Base-by-base conservation (phyloP, 305 asterid species). In the Fraxinus ornus region DNA sequence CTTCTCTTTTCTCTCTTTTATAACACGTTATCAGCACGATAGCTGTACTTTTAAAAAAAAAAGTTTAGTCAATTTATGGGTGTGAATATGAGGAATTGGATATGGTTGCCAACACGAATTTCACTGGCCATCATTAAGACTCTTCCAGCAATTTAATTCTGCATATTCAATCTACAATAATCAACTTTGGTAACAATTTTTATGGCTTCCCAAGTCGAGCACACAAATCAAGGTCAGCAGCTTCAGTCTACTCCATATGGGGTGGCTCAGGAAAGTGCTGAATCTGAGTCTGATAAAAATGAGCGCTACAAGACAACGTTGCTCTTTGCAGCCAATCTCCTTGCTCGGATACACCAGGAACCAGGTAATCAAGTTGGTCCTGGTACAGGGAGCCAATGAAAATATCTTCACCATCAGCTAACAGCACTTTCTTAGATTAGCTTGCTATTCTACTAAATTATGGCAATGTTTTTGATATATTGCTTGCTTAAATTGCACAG, bases 291-390 rank as follows among this genome's bases (percentile, higher is more conserved):
- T 19, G 97, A 94, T 81, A 96, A 94, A 89, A 93, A 96, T 75
- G 95, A 90, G 86, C 94, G 99, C 77, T 96, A 96, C 84, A 92
- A 89, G 88, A 82, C 95, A 21, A 96, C 99, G 13, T 86, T 96
- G 83, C 37, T 91, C 52, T 94, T 94, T 91, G 98, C 99, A 2
- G 99, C 98, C 37, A 91, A 92, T 85, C 98, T 96, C 78, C 95
- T 96, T 66, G 88, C 93, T 22, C 89, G 87, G 86, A 93, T 96
- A 83, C 95, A 93, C 84, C 97, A 92, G 85, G 95, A 94, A 78
- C 86, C 92, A 9, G 94, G 89, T 80, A 84, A 89, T 85, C 96
- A 91, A 81, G 85, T 89, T 74, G 93, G 93, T 83, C 92, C 90
- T 77, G 97, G 97, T 82, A 88, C 94, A 5, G 93, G 95, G 85